Base-by-base conservation (phyloP, 2,329 filamentous ascomycete species). In the Neonectria punicea region DNA sequence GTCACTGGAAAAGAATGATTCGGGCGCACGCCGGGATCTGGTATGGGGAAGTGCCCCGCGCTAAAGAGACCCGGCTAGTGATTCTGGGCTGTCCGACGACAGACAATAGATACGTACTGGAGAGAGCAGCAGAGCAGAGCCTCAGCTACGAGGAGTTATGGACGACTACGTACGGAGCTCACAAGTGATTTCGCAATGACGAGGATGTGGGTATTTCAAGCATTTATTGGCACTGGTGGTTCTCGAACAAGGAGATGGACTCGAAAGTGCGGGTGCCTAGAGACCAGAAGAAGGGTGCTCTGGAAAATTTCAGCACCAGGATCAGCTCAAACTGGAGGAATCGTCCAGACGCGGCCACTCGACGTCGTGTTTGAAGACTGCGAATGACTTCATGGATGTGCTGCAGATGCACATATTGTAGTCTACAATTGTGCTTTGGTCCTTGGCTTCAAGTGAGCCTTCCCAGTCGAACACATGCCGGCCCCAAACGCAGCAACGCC, bases 1-100 rank as follows among this genome's bases (percentile, higher is more conserved):
- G 76, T 79, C 77, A 79, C 75, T 72, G 65, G 65, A 72, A 75
- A 75, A 71, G 67, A 70, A 70, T 75, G 66, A 66, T 67, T 68
- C 66, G 59, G 54, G 49, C 54, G 54, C 54, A 67, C 60, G 50
- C 57, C 56, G 58, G 71, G 56, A 72, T 69, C 65, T 67, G 63
- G 58, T 53, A 71, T 70, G 69, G 67, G 66, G 60, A 70, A 69
- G 61, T 77, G 77, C 77, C 77, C 77, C 76, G 77, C 77, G 76
- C 77, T 79, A 79, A 68, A 34, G 46, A 63, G 14, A 57, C 47
- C 36, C 51, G 58, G 55, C n/a, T 43, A 64, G 7, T 50, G 5
- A 63, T 43, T 34, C 36, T 46, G 49, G 56, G 56, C 61, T 58
- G 61, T 53, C 25, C 49, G 43, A 18, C 41, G 25, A 25, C 25